Evolutionary conservation across 139 green algal species (phyloP).

Genomic region (Coelastrella sp.): DNA sequence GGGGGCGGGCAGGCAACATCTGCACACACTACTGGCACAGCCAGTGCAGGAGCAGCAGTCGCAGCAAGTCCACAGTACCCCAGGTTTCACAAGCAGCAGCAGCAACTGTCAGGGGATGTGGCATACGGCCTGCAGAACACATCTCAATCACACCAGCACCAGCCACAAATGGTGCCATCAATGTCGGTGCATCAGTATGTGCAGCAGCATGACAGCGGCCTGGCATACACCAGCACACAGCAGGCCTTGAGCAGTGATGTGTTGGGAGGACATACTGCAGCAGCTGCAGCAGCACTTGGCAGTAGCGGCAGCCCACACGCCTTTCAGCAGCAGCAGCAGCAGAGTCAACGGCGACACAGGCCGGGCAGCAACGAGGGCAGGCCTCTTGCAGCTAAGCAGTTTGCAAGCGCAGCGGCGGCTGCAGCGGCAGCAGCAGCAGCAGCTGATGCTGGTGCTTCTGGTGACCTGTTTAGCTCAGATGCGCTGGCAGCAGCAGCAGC

Average conservation of each 20-base stretch:
- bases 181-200: neutral
- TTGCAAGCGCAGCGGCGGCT: neutral
- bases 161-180: neutral
- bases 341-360: neutral
- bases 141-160: neutral
- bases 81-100: neutral
- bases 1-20: neutral
- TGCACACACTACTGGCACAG: neutral
- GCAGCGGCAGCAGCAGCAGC: slow-evolving; percentile 8
- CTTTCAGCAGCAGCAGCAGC: slow-evolving; percentile 7
- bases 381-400: neutral
- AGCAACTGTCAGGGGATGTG: neutral
- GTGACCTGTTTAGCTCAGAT: neutral
- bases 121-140: neutral
- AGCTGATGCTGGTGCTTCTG: neutral
- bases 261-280: neutral
- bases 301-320: neutral
- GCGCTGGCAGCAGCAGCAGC: neutral
- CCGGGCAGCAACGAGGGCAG: neutral
- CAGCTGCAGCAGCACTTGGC: neutral
- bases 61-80: neutral
- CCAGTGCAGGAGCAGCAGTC: neutral
- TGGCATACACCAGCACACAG: neutral
- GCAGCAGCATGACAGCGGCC: slow-evolving; percentile 7
- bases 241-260: neutral